Evolutionary conservation across 257 asterid genomes (phyloP).

Genomic region (Nicotiana knightiana): DNA sequence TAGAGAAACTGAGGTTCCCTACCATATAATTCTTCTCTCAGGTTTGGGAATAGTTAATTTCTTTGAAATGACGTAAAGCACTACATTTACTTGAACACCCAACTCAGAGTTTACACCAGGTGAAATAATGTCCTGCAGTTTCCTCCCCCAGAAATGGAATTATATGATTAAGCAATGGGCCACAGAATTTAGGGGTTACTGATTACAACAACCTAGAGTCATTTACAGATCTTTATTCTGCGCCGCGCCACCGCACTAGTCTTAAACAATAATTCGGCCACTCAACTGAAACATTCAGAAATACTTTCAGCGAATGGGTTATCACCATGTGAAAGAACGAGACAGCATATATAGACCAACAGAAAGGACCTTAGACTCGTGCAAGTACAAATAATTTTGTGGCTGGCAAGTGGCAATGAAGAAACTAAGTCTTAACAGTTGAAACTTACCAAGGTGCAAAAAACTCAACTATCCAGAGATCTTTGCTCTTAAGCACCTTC

Average conservation of each 20-base stretch:
- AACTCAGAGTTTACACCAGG: background rate
- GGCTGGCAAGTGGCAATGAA: background rate
- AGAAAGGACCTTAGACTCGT: background rate
- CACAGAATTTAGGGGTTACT: background rate
- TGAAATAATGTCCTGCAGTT: background rate
- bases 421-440: background rate
- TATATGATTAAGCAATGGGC: background rate
- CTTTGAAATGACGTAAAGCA: background rate
- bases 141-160: background rate
- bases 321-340: background rate
- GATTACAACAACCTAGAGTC: background rate
- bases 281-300: background rate
- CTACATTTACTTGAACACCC: background rate
- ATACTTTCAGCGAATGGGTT: background rate
- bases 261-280: background rate
- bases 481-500: conserved; percentile 80
- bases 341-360: background rate
- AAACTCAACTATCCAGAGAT: conserved; percentile 93
- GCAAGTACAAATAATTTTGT: background rate
- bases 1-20: background rate
- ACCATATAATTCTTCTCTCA: background rate
- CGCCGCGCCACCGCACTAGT: background rate
- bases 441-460: conserved; percentile 90
- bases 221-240: background rate
- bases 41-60: too few relatives aligned